These are phyloP conservation scores for Paecilomyces sp. DNA, from an alignment of 2,329 filamentous ascomycete species.

Conservation along the genomic window DNA sequence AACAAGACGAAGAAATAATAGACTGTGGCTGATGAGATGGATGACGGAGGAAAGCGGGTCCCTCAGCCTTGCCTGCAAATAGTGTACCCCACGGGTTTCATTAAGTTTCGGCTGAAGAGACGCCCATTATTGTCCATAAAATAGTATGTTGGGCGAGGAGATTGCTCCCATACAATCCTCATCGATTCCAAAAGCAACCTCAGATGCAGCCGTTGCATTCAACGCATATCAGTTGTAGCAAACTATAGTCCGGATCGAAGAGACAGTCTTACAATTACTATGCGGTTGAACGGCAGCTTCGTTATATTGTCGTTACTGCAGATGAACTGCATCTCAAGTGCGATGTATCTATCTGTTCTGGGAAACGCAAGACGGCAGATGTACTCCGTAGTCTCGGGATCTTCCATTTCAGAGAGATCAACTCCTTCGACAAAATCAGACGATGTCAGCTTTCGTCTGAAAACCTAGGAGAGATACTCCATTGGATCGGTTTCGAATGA, in stretches of 20 bases:
- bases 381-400: background rate
- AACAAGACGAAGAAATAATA: background rate
- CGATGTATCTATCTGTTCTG: background rate
- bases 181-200: background rate
- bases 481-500: background rate
- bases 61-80: background rate
- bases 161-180: background rate
- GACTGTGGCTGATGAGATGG: background rate
- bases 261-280: background rate
- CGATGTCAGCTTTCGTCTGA: background rate
- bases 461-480: background rate
- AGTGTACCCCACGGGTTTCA: background rate
- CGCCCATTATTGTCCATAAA: background rate
- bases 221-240: background rate
- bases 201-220: background rate
- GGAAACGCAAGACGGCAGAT: background rate
- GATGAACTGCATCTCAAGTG: background rate
- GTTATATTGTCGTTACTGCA: background rate
- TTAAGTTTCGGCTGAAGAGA: background rate
- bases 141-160: too few relatives aligned
- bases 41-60: background rate
- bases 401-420: background rate
- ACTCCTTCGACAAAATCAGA: background rate
- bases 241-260: background rate
- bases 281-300: background rate